Base-by-base conservation (phyloP, 345 rosid genomes). In the Gossypioides kirkii region DNA sequence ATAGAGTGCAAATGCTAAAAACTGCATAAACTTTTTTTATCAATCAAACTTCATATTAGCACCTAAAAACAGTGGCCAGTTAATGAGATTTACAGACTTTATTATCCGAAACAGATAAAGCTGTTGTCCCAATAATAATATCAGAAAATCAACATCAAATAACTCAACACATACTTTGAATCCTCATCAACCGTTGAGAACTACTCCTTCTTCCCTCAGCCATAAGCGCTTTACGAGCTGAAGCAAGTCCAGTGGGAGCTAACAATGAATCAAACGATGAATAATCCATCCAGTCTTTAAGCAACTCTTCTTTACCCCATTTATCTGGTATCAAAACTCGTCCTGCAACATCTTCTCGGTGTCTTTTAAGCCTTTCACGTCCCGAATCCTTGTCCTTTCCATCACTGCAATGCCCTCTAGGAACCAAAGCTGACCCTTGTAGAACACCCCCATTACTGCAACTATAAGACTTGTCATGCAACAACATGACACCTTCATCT, bases 161-260 rank as follows among this genome's bases (percentile, higher is more conserved):
- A 13, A 32, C 10, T 75, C 45, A 81, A 60, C 86, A 86, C 69
- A 82, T 80, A 58, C 83, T 85, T 66, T 77, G 84, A 69, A 86
- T 80, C 50, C 85, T 78, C 32, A 79, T 66, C 47, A 79, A 81
- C 56, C 76, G 81, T 60, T 77, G 77, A 78, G 86, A 60, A 61
- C 56, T 18, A 17, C 49, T 54, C 56, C 80, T 61, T 25, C 78
- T 49, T 55, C 82, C 77, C 11, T 86, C 83, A 0, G 80, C 85
- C 71, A 84, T 80, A 62, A 91, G 82, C 2, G 94, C 88, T 81
- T 87, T 78, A 49, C 92, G 88, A 72, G 97, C 97, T 11, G 87
- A 87, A 26, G 85, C 82, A 72, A 89, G 78, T 55, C 85, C 86
- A 22, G 18, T 76, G 0, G 89, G 90, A 16, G 82, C 80, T 20